phyloP scores from a whole-genome alignment of 257 asterid species.

The Ocimum tenuiflorum region DNA sequence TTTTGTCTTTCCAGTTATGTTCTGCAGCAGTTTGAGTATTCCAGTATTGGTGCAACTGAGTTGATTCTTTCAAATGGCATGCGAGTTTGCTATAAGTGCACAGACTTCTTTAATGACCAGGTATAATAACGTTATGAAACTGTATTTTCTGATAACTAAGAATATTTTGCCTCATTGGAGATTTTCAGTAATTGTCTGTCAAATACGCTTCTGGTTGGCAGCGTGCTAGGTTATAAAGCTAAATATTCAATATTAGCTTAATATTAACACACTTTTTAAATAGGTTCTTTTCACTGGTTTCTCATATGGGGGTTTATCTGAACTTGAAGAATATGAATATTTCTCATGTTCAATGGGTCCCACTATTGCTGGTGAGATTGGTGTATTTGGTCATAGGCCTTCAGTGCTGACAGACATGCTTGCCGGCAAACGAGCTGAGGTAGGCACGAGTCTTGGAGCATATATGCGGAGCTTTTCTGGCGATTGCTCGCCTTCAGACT shows the following conservation, averaged over 20 bases:
- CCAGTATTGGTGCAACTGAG: constrained; percentile 65
- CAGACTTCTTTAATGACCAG: constrained; percentile 93
- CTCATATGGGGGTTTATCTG: constrained; percentile 87
- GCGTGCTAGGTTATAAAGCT: constrained; percentile 2
- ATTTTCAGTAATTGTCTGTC: constrained; percentile 1
- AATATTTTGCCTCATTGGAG: neutral
- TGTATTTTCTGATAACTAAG: neutral
- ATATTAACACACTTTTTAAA: constrained; percentile 40
- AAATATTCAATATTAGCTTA: constrained; percentile 13
- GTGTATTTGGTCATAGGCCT: constrained; percentile 91
- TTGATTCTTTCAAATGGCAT: constrained; percentile 82
- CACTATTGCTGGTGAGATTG: constrained; percentile 96
- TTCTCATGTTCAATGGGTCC: constrained; percentile 95
- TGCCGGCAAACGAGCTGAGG: constrained; percentile 98
- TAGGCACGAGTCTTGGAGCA: constrained; percentile 84
- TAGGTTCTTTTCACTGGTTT: constrained; percentile 95
- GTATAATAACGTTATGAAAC: constrained; percentile 27
- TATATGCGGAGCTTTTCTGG: constrained; percentile 94
- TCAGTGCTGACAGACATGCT: constrained; percentile 87
- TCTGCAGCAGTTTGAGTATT: constrained; percentile 58
- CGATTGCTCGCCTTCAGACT: constrained; percentile 92
- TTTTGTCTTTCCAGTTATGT: constrained; percentile 44
- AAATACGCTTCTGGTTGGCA: constrained; percentile 7
- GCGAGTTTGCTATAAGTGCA: constrained; percentile 91
- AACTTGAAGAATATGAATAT: constrained; percentile 79